These are phyloP conservation scores for Circinella umbellata DNA, from an alignment of 371 early-diverging fungal species.

Conservation along the genomic window DNA sequence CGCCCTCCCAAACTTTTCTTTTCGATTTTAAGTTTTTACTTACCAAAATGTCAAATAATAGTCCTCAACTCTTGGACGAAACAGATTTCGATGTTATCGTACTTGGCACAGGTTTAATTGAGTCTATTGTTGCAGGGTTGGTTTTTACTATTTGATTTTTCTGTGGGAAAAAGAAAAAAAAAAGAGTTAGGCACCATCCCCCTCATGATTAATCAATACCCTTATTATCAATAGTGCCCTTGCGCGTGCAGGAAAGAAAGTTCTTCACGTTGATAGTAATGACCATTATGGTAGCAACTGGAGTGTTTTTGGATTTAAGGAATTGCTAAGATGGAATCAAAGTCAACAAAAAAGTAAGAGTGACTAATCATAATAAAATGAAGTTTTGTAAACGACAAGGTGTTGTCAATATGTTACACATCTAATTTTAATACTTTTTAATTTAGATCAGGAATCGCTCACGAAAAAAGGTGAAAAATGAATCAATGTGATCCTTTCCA, in stretches of 20 bases:
- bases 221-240: conserved; percentile 59
- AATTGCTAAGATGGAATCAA: conserved; percentile 53
- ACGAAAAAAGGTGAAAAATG: neutral
- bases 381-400: neutral
- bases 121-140: conserved; percentile 87
- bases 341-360: neutral
- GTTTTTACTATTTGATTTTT: neutral
- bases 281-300: conserved; percentile 86
- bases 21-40: neutral
- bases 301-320: conserved; percentile 65
- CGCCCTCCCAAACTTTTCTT: too few relatives aligned
- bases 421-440: neutral
- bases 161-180: too few relatives aligned
- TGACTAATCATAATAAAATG: neutral
- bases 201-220: neutral
- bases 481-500: neutral
- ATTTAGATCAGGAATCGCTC: neutral
- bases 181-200: too few relatives aligned
- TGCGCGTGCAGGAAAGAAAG: conserved; percentile 77
- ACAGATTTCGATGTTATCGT: conserved; percentile 78
- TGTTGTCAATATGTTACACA: neutral
- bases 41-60: conserved; percentile 2
- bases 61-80: conserved; percentile 36
- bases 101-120: conserved; percentile 90
- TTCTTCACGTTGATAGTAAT: conserved; percentile 91